Percentiles rank a stretch among this genome's conserved stretches.
phyloP scores from a whole-genome alignment of 192 early-diverging fungal genomes.

The Backusella sp. region DNA sequence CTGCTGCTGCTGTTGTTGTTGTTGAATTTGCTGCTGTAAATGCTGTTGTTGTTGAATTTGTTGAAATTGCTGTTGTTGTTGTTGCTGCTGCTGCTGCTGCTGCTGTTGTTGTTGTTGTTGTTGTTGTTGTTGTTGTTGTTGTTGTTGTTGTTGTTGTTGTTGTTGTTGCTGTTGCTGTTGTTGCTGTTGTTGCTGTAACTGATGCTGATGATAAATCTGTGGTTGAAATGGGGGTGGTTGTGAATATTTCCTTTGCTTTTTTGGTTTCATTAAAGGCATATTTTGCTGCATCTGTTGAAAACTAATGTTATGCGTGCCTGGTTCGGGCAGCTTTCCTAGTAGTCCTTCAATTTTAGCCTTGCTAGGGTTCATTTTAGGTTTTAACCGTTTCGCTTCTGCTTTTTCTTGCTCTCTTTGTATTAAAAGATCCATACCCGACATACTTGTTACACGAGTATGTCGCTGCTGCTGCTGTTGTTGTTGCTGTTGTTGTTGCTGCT shows the following conservation, averaged over 20 bases:
- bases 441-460: slow-evolving; percentile 5
- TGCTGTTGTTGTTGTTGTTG: background rate
- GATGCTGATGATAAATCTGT: background rate
- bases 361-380: slow-evolving; percentile 16
- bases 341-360: slow-evolving; percentile 32
- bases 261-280: slow-evolving; percentile 10
- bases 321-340: slow-evolving; percentile 32
- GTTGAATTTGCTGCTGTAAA: background rate
- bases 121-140: background rate
- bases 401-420: slow-evolving; percentile 33
- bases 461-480: slow-evolving; percentile 22
- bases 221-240: background rate
- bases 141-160: background rate
- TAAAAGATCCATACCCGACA: slow-evolving; percentile 38
- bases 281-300: slow-evolving; percentile 34
- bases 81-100: background rate
- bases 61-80: background rate
- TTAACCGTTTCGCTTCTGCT: slow-evolving; percentile 12
- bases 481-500: slow-evolving; percentile 19
- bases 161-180: background rate
- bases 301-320: slow-evolving; percentile 29
- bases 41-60: background rate
- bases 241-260: background rate
- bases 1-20: background rate
- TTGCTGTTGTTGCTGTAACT: background rate